Base-by-base conservation (phyloP, 768 basidiomycete genomes). In the Candolleomyces eurysporus region DNA sequence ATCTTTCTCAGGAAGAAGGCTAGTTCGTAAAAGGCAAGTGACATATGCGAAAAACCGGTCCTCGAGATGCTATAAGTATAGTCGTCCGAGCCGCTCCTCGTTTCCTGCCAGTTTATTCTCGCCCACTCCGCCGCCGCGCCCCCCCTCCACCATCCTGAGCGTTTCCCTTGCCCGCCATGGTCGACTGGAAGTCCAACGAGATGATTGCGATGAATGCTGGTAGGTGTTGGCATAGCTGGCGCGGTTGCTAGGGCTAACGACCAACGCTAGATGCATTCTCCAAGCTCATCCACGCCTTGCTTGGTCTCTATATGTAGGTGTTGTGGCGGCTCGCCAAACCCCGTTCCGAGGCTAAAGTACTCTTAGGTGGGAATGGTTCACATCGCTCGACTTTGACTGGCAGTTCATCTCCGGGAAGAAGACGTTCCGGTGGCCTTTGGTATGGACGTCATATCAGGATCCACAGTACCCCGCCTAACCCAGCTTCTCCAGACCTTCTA, bases 341-440 rank as follows among this genome's bases (percentile, higher is more conserved):
- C 40, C 48, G 10, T 46, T 40, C 48, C n/a, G 36, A 46, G 19
- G 3, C 40, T 21, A 49, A 64, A 54, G 58, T 63, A 63, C 46
- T 31, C 53, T 60, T 64, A 89, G 87, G 52, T 89, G 88, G 87
- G 88, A 90, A 70, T 86, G 84, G 74, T 78, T 81, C 63, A 82
- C 81, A 10, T 86, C 86, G 22, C 69, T 88, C 59, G 67, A 78
- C 60, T 90, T 89, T 65, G 88, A 90, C 71, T 88, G 84, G 84
- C 76, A 84, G 61, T 84, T 82, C 63, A 65, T 90, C 64, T 74
- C 79, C 13, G 78, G 87, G 48, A 80, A 80, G 72, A 83, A 81
- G 65, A 75, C 66, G 51, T 89, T 89, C 71, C 79, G 75, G 49
- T 89, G 88, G 88, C 88, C 88, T 55, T 72, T 90, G 84, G 87